Conservation (phyloP, 2,329 filamentous ascomycete genomes). For the Cadophora luteo-olivacea region DNA sequence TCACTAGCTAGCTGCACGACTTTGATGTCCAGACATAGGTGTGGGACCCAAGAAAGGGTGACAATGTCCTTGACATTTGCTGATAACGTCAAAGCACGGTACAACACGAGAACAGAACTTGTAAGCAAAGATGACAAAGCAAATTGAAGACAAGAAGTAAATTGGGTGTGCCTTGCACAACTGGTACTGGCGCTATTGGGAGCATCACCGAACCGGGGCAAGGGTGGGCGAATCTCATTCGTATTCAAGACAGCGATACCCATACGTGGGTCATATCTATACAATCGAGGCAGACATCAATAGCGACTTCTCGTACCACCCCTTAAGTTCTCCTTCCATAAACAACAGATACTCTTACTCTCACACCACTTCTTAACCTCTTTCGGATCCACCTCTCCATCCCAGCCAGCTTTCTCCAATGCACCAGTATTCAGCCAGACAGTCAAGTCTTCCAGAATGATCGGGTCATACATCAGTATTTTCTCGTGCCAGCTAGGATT, state of each 20-base stretch:
- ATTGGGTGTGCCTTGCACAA: constrained; percentile 5
- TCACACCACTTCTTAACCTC: constrained; percentile 92
- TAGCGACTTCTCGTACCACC: constrained; percentile 40
- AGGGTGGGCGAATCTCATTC: not conserved
- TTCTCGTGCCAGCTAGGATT: constrained; percentile 85
- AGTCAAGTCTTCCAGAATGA: constrained; percentile 85
- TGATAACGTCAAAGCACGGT: not conserved
- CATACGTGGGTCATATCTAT: not conserved
- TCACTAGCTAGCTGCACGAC: too few species aligned
- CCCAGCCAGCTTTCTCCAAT: constrained; percentile 66
- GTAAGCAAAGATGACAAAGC: not conserved
- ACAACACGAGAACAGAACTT: too few species aligned
- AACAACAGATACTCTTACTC: constrained; percentile 82
- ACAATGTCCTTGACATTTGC: not conserved
- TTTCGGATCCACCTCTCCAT: constrained; percentile 65
- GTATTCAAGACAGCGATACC: not conserved
- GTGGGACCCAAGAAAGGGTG: not conserved
- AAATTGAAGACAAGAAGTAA: not conserved
- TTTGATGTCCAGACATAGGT: not conserved
- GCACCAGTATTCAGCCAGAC: constrained; percentile 80
- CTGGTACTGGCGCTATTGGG: not conserved
- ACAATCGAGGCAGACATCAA: constrained; percentile 27
- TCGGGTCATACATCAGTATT: constrained; percentile 91
- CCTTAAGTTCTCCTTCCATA: constrained; percentile 59
- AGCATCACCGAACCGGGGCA: too few species aligned